Evolutionary conservation across 306 rosid genomes (phyloP), one percentile per base, ranked within the genome.

Genomic region (Potentilla sterilis): DNA sequence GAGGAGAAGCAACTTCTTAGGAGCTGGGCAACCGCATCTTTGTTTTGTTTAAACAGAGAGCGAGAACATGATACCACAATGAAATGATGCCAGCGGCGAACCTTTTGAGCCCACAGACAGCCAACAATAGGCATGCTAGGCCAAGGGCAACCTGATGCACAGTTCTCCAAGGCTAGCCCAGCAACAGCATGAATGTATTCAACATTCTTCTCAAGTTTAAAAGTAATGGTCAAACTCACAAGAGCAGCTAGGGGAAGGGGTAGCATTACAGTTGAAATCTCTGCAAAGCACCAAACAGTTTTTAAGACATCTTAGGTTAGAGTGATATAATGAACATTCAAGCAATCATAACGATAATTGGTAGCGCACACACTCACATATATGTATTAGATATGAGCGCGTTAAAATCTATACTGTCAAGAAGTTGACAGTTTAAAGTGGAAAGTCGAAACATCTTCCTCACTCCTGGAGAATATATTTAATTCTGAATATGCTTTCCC

Each of bases 161-260:
- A 86, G 80, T 76, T 81, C 79, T 88, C 93, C 81, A 92, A 78
- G 67, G 97, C 90, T 73, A 89, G 88, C 52, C 97, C 97, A 22
- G 91, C 85, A 75, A 85, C 87, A 46, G 91, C 82, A 75, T 88
- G 96, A 70, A 89, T 76, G 79, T 85, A 87, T 79, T 89, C 93
- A 66, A 69, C 71, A 73, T 83, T 85, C 83, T 81, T 89, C 77
- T 89, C 96, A 35, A 92, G 90, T 82, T 92, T 92, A 59, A 89
- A 92, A 72, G 97, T 88, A 82, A 92, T 92, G 69, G 97, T 89
- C 75, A 92, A 81, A 77, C 97, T 92, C 72, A 89, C 93, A 76
- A 92, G 88, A 69, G 89, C 96, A 79, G 97, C 97, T 89, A 92
- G 80, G 2, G 97, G 97, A 68, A 92, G 86, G 16, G 97, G 96